phyloP scores from a whole-genome alignment of 441 rosid species.

The Sinapis alba region DNA sequence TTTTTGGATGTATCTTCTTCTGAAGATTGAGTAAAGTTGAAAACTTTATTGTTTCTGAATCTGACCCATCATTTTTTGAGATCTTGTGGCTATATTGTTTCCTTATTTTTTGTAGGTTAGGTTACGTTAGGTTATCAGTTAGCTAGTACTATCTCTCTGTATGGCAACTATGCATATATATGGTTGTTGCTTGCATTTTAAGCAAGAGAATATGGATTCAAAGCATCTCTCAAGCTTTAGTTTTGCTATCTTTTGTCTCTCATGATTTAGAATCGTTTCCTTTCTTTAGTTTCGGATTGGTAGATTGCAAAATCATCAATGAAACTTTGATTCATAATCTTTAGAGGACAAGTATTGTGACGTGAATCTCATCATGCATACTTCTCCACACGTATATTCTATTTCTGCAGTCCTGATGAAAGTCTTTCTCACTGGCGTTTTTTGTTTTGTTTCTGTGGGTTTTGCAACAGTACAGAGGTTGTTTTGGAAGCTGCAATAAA shows the following conservation, averaged over 20 bases:
- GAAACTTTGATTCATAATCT: background rate
- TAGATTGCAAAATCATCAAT: background rate
- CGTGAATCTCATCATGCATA: background rate
- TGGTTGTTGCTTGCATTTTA: conserved; percentile 37
- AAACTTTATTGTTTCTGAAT: background rate
- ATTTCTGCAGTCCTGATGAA: conserved; percentile 31
- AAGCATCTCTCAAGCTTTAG: conserved; percentile 9
- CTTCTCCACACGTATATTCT: background rate
- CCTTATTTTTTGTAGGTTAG: background rate
- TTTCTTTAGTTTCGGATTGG: background rate
- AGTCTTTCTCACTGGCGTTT: conserved; percentile 39
- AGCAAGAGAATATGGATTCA: conserved; percentile 6
- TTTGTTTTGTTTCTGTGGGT: conserved; percentile 39
- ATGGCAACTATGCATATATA: background rate
- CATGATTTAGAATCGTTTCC: background rate
- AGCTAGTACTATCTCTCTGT: background rate
- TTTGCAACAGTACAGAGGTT: conserved; percentile 90
- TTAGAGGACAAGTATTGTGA: background rate
- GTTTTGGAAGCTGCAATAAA: conserved; percentile 70
- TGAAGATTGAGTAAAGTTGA: background rate
- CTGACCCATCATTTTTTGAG: conserved; percentile 9
- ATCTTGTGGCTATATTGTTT: conserved; percentile 11
- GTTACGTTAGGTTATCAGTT: background rate
- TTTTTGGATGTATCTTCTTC: background rate
- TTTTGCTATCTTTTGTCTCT: conserved; percentile 6